phyloP scores from a whole-genome alignment of 257 asterid genomes.

The Nicotiana sylvestris region DNA sequence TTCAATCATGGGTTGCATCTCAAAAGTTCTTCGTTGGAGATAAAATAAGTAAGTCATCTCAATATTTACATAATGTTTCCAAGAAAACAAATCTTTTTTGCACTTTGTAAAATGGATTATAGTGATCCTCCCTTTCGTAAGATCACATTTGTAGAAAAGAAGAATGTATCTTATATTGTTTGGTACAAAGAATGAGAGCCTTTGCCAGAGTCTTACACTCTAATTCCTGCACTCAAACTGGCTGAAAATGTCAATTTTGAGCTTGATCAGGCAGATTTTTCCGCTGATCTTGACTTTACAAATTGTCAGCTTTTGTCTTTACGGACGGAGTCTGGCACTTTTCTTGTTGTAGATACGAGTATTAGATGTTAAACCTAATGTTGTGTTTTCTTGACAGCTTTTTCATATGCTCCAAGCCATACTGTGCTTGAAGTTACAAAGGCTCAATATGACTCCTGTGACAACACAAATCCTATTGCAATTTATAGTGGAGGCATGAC shows the following conservation, averaged over 20 bases:
- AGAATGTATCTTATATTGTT: background rate
- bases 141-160: background rate
- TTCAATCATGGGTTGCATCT: conserved; percentile 50
- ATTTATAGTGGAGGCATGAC: conserved; percentile 44
- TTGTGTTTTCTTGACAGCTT: conserved; percentile 37
- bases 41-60: conserved; percentile 37
- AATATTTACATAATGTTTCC: background rate
- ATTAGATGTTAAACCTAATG: conserved; percentile 1
- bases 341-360: no score
- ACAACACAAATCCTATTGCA: conserved; percentile 30
- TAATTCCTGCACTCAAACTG: background rate
- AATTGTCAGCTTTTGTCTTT: background rate
- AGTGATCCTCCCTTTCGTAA: background rate
- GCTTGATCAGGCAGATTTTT: background rate
- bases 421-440: conserved; percentile 57
- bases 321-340: background rate
- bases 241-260: background rate
- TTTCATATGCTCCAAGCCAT: conserved; percentile 44
- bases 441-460: conserved; percentile 53
- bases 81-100: background rate
- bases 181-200: background rate
- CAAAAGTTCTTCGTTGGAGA: conserved; percentile 46
- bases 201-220: background rate
- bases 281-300: background rate
- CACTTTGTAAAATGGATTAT: background rate